Evolutionary conservation across 2,329 filamentous ascomycete species (phyloP), one percentile per base, ranked within the genome.

Genomic region (Dactylellina haptotyla): DNA sequence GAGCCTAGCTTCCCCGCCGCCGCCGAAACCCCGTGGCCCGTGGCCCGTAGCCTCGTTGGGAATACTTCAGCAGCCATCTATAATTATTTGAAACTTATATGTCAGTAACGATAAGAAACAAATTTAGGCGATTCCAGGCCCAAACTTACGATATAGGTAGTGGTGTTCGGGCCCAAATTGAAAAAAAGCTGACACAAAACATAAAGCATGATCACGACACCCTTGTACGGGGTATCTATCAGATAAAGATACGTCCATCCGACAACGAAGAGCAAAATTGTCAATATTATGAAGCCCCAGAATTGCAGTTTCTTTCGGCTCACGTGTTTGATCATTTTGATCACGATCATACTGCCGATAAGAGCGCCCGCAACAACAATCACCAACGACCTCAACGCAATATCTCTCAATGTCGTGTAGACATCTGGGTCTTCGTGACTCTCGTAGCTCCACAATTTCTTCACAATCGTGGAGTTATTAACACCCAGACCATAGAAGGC

Each of bases 361-460:
- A 93, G 82, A 82, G 93, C 92, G 10, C 90, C 90, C 18, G 91
- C 85, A 57, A 90, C 89, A 3, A 87, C 91, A 81, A 90, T 90
- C 83, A 88, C 88, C 75, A 92, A 84, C 79, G 84, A 84, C 76
- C 90, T 80, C 48, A 84, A 82, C 39, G 76, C 64, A 16, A 45
- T 12, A 39, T 34, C 41, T 67, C 74, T 10, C 57, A 67, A 14
- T 20, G 30, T 43, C 16, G 32, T 26, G 41, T 30, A 43, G 48
- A 58, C 20, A 14, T 58, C 54, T 6, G 54, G 54, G 26, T 43
- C 37, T 30, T 46, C 30, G 48, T 67, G 51, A 6, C 28, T n/a
- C 28, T 34, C 58, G 59, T 48, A 23, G 39, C 67, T 23, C 58
- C 75, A 48, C 65, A 41, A 23, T 12, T 69, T 14, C 61, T 59